These are phyloP conservation scores for Zygosaccharomyces rouxii DNA, from an alignment of 805 yeast species.

Conservation along the genomic window DNA sequence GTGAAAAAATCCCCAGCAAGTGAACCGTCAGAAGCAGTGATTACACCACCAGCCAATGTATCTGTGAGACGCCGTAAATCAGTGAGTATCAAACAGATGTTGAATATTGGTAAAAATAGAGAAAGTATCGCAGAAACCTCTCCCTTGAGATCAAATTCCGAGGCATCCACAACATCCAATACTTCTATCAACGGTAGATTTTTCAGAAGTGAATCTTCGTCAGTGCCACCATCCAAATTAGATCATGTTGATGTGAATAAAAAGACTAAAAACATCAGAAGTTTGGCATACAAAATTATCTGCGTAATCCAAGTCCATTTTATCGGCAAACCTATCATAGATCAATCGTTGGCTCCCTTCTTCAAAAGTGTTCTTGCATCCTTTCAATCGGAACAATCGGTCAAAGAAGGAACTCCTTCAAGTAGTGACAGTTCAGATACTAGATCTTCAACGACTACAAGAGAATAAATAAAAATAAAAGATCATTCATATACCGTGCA, in stretches of 20 bases:
- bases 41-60: conserved; percentile 3
- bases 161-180: conserved; percentile 6
- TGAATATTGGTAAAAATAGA: conserved; percentile 5
- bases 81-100: conserved; percentile 12
- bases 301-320: conserved; percentile 20
- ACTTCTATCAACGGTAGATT: conserved; percentile 1
- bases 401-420: neutral
- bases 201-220: neutral
- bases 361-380: conserved; percentile 9
- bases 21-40: neutral
- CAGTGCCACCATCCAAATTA: neutral
- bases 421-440: neutral
- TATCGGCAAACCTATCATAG: conserved; percentile 20
- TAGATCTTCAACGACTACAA: neutral
- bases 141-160: conserved; percentile 6
- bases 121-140: conserved; percentile 5
- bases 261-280: conserved; percentile 13
- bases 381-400: conserved; percentile 7
- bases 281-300: conserved; percentile 15
- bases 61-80: conserved; percentile 7
- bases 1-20: conserved; percentile 1
- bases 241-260: conserved; percentile 9
- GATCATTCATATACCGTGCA: neutral
- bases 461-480: neutral
- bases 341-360: conserved; percentile 14